These are phyloP conservation scores for Xylaria sp. DNA, from an alignment of 2,329 filamentous ascomycete species.

Conservation along the genomic window DNA sequence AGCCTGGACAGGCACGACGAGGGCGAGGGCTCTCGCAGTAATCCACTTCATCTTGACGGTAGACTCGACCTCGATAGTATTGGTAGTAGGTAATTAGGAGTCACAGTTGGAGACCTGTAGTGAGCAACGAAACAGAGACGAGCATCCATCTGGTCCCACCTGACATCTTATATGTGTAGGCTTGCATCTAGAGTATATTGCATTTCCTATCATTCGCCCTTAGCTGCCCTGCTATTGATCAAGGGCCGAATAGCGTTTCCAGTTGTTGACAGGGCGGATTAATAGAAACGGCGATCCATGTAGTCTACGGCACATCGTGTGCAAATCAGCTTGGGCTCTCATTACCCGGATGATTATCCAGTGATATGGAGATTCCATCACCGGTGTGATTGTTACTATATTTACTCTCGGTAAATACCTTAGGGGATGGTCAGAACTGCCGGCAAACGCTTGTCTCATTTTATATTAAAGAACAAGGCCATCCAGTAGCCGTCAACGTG, in stretches of 20 bases:
- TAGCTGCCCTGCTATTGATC: slow-evolving; percentile 6
- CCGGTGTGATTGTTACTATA: slow-evolving; percentile 27
- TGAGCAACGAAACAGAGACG: slow-evolving; percentile 10
- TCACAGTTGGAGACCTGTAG: slow-evolving; percentile 14
- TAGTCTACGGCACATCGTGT: slow-evolving; percentile 30
- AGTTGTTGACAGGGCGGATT: slow-evolving; percentile 23
- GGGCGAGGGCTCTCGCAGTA: slow-evolving; percentile 31
- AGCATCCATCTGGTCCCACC: background rate
- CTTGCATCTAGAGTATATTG: slow-evolving; percentile 5
- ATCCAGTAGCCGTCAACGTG: background rate
- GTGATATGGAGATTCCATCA: slow-evolving; percentile 25
- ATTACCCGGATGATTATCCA: slow-evolving; percentile 38
- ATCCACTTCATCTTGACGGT: slow-evolving; percentile 37
- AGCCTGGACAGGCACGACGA: slow-evolving; percentile 34
- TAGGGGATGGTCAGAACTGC: slow-evolving; percentile 5
- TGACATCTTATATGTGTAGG: slow-evolving; percentile 26
- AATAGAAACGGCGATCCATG: slow-evolving; percentile 21
- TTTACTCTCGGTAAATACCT: slow-evolving; percentile 31
- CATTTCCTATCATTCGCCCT: background rate
- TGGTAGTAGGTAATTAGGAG: background rate
- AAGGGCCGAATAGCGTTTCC: background rate
- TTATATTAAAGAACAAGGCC: background rate
- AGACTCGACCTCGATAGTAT: slow-evolving; percentile 3
- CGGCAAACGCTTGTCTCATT: slow-evolving; percentile 28
- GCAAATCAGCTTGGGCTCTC: slow-evolving; percentile 34